Evolutionary conservation across 768 basidiomycete genomes (phyloP).

Genomic region (Leccinum incarnatum): DNA sequence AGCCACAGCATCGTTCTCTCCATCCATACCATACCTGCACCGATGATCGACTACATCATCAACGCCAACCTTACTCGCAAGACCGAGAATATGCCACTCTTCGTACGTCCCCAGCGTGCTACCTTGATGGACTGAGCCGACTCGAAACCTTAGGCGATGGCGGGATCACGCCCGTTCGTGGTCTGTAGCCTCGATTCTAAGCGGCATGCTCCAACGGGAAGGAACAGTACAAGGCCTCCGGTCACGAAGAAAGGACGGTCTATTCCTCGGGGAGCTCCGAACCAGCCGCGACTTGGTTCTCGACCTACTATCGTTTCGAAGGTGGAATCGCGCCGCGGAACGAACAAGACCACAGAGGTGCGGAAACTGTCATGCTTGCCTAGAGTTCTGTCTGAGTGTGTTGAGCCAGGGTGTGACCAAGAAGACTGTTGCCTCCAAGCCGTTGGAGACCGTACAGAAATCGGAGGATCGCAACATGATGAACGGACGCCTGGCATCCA

Average conservation of each 20-base stretch:
- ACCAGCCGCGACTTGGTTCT: neutral
- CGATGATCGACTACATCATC: neutral
- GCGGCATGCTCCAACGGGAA: neutral
- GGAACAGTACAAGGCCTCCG: neutral
- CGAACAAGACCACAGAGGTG: neutral
- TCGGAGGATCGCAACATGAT: too few relatives aligned
- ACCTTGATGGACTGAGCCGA: neutral
- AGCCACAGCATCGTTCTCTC: conserved; percentile 2
- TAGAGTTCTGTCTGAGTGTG: neutral
- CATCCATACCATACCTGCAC: neutral
- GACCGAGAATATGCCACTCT: neutral
- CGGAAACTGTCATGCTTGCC: neutral
- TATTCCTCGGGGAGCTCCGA: neutral
- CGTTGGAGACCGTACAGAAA: too few relatives aligned
- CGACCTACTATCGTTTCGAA: neutral
- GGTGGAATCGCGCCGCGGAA: neutral
- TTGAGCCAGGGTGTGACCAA: too few relatives aligned
- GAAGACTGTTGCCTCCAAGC: too few relatives aligned
- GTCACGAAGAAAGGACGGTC: neutral
- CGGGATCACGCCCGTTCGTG: conserved; percentile 4
- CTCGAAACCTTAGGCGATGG: neutral
- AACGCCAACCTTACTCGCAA: neutral
- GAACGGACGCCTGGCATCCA: neutral
- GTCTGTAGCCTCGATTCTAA: conserved; percentile 1
- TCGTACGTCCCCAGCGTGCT: neutral